phyloP scores from a whole-genome alignment of 1,284 basidiomycete species.

The Lentinus polychrous region DNA sequence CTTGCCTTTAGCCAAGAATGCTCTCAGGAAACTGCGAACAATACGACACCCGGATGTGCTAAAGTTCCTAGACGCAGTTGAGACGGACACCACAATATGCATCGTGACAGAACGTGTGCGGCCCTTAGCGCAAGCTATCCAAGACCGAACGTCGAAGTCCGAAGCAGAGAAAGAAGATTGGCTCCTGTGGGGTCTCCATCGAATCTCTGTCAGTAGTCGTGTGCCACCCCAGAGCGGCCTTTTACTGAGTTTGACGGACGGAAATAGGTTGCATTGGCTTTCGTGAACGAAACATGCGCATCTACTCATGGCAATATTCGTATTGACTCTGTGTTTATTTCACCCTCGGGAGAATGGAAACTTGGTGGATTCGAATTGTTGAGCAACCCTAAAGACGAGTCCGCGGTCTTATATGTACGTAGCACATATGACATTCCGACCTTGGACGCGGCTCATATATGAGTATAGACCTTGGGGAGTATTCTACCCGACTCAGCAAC shows the following conservation, averaged over 20 bases:
- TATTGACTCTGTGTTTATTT: conserved; percentile 79
- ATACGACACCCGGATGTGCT: conserved; percentile 94
- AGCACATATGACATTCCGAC: conserved; percentile 9
- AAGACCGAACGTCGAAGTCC: conserved; percentile 57
- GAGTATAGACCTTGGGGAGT: conserved; percentile 59
- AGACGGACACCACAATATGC: conserved; percentile 82
- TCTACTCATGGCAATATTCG: conserved; percentile 88
- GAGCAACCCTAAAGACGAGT: conserved; percentile 74
- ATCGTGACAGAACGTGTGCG: conserved; percentile 93
- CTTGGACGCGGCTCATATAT: not conserved
- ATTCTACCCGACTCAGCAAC: conserved; percentile 52
- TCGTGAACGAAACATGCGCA: conserved; percentile 81
- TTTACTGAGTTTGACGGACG: conserved; percentile 1
- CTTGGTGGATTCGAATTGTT: conserved; percentile 91
- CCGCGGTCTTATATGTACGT: conserved; percentile 73
- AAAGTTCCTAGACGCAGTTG: conserved; percentile 90
- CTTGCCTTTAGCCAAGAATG: conserved; percentile 83
- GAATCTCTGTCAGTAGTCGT: conserved; percentile 73
- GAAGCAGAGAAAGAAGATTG: conserved; percentile 75
- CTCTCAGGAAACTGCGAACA: conserved; percentile 85
- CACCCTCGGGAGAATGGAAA: conserved; percentile 93
- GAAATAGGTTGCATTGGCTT: conserved; percentile 77
- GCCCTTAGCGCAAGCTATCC: conserved; percentile 64
- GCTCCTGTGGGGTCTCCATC: conserved; percentile 91
- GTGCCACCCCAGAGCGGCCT: not conserved